A percentile compares a stretch with the other conserved stretches of the same genome.
These are phyloP conservation scores for Diaporthe amygdali DNA, from an alignment of 2,329 filamentous ascomycete genomes.

Conservation along the genomic window DNA sequence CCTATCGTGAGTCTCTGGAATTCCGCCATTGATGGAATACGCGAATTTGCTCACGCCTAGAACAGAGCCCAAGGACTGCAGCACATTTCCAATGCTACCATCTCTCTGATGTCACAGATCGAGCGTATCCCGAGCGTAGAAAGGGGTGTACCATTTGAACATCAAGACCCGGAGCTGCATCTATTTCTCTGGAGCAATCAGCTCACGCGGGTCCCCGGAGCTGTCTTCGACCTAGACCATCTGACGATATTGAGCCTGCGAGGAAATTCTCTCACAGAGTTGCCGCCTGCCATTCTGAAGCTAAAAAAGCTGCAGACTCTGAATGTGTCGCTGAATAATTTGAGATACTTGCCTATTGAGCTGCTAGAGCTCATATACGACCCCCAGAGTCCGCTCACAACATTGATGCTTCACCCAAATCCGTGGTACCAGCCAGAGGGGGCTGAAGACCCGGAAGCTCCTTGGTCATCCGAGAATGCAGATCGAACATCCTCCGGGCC, in stretches of 20 bases:
- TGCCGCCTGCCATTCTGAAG: conserved; percentile 64
- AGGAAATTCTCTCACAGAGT: conserved; percentile 63
- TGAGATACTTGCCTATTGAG: conserved; percentile 67
- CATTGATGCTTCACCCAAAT: conserved; percentile 67
- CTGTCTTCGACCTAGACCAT: conserved; percentile 65
- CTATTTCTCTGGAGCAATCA: conserved; percentile 67
- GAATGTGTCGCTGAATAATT: conserved; percentile 68
- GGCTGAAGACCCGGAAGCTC: conserved; percentile 19
- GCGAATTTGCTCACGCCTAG: not conserved
- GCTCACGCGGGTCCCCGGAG: conserved; percentile 60
- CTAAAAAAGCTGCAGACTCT: conserved; percentile 65
- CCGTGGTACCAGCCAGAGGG: conserved; percentile 53
- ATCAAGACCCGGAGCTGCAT: conserved; percentile 62
- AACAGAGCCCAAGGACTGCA: conserved; percentile 52
- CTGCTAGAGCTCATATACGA: conserved; percentile 60
- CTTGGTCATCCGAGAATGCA: conserved; percentile 19
- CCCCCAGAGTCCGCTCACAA: conserved; percentile 47
- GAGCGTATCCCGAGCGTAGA: conserved; percentile 58
- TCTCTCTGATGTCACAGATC: conserved; percentile 62
- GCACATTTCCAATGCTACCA: conserved; percentile 58
- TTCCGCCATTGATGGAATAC: not conserved
- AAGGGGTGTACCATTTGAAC: conserved; percentile 63
- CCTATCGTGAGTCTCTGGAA: conserved; percentile 54
- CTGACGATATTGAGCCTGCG: conserved; percentile 71
- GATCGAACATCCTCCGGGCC: conserved; percentile 5